A percentile compares a stretch with the other conserved stretches of the same genome.
phyloP scores from a whole-genome alignment of 1,284 basidiomycete genomes.

The Anthracocystis setariae region DNA sequence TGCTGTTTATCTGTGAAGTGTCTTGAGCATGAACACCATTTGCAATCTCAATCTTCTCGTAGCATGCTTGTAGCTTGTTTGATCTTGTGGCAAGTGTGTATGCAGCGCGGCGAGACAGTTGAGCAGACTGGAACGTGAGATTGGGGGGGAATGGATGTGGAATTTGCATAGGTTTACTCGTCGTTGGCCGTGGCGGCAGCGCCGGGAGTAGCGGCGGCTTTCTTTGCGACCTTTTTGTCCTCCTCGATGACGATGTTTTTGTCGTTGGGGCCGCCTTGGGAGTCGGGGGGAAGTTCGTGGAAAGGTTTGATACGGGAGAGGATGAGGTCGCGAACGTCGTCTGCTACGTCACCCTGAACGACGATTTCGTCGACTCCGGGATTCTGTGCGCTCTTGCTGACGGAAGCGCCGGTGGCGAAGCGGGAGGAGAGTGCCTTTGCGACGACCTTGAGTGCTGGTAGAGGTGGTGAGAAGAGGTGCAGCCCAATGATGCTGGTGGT shows the following conservation, averaged over 20 bases:
- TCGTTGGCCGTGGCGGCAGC: constrained; percentile 14
- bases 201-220: constrained; percentile 30
- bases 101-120: not conserved
- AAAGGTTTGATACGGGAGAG: constrained; percentile 61
- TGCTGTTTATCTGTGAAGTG: constrained; percentile 53
- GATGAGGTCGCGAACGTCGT: constrained; percentile 60
- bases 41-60: constrained; percentile 2
- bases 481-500: constrained; percentile 62
- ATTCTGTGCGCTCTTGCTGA: constrained; percentile 62
- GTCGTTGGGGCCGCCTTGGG: constrained; percentile 53
- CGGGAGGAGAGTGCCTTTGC: constrained; percentile 65
- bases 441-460: constrained; percentile 64
- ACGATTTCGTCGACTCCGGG: constrained; percentile 65
- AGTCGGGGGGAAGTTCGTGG: constrained; percentile 59
- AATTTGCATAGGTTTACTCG: constrained; percentile 8
- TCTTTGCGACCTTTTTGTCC: constrained; percentile 59
- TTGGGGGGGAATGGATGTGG: not conserved
- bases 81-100: not conserved
- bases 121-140: not conserved
- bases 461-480: constrained; percentile 63
- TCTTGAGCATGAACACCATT: not conserved
- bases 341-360: constrained; percentile 66
- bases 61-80: not conserved
- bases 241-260: constrained; percentile 65
- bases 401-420: constrained; percentile 66